Percentiles rank a stretch among this genome's conserved stretches.
These are phyloP conservation scores for Camellia oleifera DNA, from an alignment of 179 eudicot species.

Conservation along the genomic window DNA sequence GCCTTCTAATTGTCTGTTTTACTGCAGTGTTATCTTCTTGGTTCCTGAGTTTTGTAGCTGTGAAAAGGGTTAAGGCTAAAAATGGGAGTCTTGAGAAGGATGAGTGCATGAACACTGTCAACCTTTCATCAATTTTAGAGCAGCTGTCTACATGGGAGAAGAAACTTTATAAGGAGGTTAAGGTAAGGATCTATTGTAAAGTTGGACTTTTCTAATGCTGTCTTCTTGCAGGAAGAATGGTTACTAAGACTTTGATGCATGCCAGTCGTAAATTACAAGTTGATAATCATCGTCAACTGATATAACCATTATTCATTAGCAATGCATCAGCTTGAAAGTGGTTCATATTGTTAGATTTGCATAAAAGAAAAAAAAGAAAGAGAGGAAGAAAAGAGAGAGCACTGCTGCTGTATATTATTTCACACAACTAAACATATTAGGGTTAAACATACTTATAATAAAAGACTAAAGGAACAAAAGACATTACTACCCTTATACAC, in stretches of 20 bases:
- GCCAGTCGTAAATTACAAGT: background rate
- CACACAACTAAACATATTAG: too few species aligned
- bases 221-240: background rate
- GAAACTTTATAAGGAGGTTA: conserved; percentile 17
- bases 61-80: background rate
- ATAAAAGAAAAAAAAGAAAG: too few species aligned
- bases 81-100: background rate
- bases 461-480: too few species aligned
- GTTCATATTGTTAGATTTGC: background rate
- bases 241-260: background rate
- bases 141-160: conserved; percentile 15
- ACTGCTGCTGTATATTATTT: too few species aligned
- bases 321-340: background rate
- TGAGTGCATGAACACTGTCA: background rate
- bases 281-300: background rate
- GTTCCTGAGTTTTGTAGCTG: background rate
- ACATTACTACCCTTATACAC: too few species aligned
- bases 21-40: conserved; percentile 15
- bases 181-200: conserved; percentile 12
- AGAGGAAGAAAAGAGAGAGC: too few species aligned
- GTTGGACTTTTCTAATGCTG: background rate
- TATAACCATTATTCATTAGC: background rate
- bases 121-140: conserved; percentile 19
- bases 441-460: too few species aligned
- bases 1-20: background rate